Evolutionary conservation across 2,329 filamentous ascomycete genomes (phyloP).

Genomic region (Colletotrichum eremochloae): DNA sequence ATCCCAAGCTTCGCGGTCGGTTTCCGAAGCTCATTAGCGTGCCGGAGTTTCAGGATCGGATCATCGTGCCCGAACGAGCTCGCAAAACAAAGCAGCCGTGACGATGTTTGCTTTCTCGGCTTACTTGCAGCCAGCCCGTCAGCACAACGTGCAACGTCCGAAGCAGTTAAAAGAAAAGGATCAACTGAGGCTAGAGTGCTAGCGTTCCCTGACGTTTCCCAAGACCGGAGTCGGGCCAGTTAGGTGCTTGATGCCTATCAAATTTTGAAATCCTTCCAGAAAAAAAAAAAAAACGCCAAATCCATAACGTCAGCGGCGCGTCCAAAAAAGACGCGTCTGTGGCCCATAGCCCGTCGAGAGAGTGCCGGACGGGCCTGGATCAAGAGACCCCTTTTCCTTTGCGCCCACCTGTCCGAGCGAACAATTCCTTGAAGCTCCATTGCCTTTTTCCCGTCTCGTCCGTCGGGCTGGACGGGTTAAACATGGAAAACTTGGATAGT

Average conservation of each 20-base stretch:
- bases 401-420: constrained; percentile 21
- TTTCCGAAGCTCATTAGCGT: neutral
- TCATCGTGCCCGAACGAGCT: neutral
- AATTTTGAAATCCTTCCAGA: neutral
- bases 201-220: neutral
- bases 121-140: constrained; percentile 24
- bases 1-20: neutral
- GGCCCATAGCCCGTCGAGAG: neutral
- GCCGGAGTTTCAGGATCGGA: neutral
- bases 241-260: neutral
- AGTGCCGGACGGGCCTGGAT: neutral
- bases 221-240: neutral
- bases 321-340: neutral
- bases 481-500: constrained; percentile 10
- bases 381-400: constrained; percentile 30
- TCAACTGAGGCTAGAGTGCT: neutral
- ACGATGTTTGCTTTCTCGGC: neutral
- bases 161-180: neutral
- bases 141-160: constrained; percentile 8
- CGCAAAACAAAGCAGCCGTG: neutral
- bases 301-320: neutral
- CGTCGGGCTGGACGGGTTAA: constrained; percentile 13
- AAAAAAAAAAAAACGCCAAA: neutral
- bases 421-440: constrained; percentile 38
- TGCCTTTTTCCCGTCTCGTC: constrained; percentile 19